phyloP scores from a whole-genome alignment of 495 filamentous ascomycete genomes.

The Xylona heveae region DNA sequence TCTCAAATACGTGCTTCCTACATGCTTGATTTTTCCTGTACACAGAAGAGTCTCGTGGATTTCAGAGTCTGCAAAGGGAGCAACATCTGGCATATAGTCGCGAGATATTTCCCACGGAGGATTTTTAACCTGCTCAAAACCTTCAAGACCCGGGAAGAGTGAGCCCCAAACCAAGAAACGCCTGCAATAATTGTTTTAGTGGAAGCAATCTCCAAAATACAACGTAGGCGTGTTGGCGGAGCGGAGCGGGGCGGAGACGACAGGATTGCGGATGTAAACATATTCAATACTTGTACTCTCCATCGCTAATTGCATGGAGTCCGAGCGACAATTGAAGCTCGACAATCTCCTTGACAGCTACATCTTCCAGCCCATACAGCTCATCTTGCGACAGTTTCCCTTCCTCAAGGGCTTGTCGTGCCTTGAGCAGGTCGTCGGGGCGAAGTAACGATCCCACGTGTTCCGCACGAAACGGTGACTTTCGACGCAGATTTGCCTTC shows the following conservation, averaged over 20 bases:
- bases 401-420: slow-evolving; percentile 33
- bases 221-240: neutral
- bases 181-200: slow-evolving; percentile 8
- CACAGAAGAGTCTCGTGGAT: slow-evolving; percentile 56
- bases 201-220: neutral
- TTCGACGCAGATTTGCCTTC: slow-evolving; percentile 23
- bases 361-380: slow-evolving; percentile 33
- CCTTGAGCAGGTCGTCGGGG: slow-evolving; percentile 44
- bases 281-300: slow-evolving; percentile 50
- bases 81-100: slow-evolving; percentile 58
- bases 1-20: slow-evolving; percentile 34
- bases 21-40: slow-evolving; percentile 49
- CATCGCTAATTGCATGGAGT: slow-evolving; percentile 46
- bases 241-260: slow-evolving; percentile 10
- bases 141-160: slow-evolving; percentile 57
- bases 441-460: slow-evolving; percentile 68
- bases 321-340: slow-evolving; percentile 43
- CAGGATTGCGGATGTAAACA: slow-evolving; percentile 17
- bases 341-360: slow-evolving; percentile 42
- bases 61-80: slow-evolving; percentile 51
- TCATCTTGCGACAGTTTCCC: slow-evolving; percentile 19
- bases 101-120: slow-evolving; percentile 42
- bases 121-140: slow-evolving; percentile 39
- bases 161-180: slow-evolving; percentile 40
- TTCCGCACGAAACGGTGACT: slow-evolving; percentile 64